Base-by-base conservation (phyloP, 495 filamentous ascomycete genomes). In the Hyaloscypha bicolor region DNA sequence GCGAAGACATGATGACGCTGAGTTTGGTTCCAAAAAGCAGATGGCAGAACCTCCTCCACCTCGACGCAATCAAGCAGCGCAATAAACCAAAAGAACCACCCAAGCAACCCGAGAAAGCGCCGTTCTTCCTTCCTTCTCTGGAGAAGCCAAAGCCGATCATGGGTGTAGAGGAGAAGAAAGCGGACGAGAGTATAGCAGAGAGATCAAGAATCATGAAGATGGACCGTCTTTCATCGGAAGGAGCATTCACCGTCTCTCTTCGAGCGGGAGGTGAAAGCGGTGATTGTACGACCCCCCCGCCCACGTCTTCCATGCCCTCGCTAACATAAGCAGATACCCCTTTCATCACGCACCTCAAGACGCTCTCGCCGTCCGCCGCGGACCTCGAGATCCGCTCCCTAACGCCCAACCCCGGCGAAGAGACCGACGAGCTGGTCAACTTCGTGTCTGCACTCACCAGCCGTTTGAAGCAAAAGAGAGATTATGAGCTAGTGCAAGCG, bases 1-100 rank as follows among this genome's bases (percentile, higher is more conserved):
- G 83, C 69, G 75, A 84, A 19, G 87, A 93, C 69, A 88, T 99
- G 79, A 85, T 93, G 74, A 97, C 94, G 4, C 84, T 99, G 48
- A 94, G 90, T 74, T 78, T 97, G 60, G 89, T 99, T 21, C 95
- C 95, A 32, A 91, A 90, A 76, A 90, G 89, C 67, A 87, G 89
- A 70, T 98, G 96, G 96, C 96, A 98, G 77, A 95, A 91, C 8
- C 80, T 99, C 12, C 79, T 98, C 63, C 90, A 98, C 72, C 85
- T 99, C 6, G 94, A 98, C 72, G 78, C 90, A 51, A 95, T 99
- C 75, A 92, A 89, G 76, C 80, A 90, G 78, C 92, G 95, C 62
- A 99, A 99, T 79, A 97, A 94, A 77, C 96, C 95, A 6, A 94
- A 87, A 70, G 92, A 96, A 78, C 84, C 93, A 0, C 93, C 93